Evolutionary conservation across 495 filamentous ascomycete genomes (phyloP).

Genomic region (Friedmanniomyces endolithicus): DNA sequence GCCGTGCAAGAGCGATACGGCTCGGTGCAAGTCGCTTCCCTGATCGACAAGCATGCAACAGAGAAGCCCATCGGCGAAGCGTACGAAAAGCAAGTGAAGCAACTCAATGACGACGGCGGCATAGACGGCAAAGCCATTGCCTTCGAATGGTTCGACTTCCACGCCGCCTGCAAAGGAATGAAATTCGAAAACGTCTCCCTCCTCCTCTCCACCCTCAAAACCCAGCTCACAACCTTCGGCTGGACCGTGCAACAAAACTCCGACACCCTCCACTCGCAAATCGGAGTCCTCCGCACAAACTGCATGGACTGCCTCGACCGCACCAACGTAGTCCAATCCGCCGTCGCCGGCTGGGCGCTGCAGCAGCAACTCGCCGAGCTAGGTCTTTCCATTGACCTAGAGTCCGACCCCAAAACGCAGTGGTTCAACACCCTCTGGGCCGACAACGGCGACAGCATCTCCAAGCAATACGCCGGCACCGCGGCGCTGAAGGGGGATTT

Average conservation of each 20-base stretch:
- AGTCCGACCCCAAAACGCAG: slow-evolving; percentile 56
- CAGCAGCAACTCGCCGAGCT: slow-evolving; percentile 64
- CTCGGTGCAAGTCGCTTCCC: slow-evolving; percentile 59
- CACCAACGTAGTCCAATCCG: slow-evolving; percentile 87
- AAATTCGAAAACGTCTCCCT: slow-evolving; percentile 85
- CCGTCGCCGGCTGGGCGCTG: slow-evolving; percentile 62
- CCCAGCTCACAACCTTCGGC: slow-evolving; percentile 50
- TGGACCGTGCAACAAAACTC: slow-evolving; percentile 36
- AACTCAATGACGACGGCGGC: slow-evolving; percentile 49
- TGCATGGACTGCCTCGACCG: slow-evolving; percentile 97
- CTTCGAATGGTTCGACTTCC: slow-evolving; percentile 96
- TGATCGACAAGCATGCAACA: slow-evolving; percentile 75
- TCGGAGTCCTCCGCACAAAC: slow-evolving; percentile 73
- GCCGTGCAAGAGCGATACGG: slow-evolving; percentile 56
- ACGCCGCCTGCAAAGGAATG: slow-evolving; percentile 82
- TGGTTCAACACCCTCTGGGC: slow-evolving; percentile 97
- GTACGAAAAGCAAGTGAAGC: slow-evolving; percentile 53
- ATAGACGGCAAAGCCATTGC: slow-evolving; percentile 42
- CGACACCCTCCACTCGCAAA: slow-evolving; percentile 38
- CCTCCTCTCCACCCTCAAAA: slow-evolving; percentile 56
- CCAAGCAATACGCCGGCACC: slow-evolving; percentile 65
- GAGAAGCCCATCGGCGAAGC: slow-evolving; percentile 66
- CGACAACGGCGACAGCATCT: slow-evolving; percentile 75
- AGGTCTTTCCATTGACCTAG: slow-evolving; percentile 55
- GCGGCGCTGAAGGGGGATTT: slow-evolving; percentile 92